These are phyloP conservation scores for Exophiala bonariae DNA, from an alignment of 2,329 filamentous ascomycete genomes.

Conservation along the genomic window DNA sequence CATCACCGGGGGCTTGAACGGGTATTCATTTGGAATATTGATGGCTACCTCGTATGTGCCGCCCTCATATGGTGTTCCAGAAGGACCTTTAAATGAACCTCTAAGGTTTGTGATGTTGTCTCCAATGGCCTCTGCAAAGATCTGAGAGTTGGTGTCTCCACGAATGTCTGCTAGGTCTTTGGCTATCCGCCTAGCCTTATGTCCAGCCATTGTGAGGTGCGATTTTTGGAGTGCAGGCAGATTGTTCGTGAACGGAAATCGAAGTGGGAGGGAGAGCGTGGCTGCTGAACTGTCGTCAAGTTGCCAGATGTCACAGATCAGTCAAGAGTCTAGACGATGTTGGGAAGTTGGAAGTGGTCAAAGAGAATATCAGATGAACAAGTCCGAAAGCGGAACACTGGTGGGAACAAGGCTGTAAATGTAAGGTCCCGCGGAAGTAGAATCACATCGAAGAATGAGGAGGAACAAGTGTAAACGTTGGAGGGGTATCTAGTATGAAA, in stretches of 20 bases:
- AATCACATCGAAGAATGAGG: constrained; percentile 19
- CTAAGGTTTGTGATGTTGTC: constrained; percentile 78
- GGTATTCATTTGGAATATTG: constrained; percentile 82
- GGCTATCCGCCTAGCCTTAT: constrained; percentile 56
- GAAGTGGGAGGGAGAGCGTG: not conserved
- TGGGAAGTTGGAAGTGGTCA: too few relatives aligned
- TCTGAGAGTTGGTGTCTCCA: constrained; percentile 71
- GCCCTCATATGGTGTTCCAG: constrained; percentile 90
- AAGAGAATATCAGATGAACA: not conserved
- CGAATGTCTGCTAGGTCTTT: constrained; percentile 52
- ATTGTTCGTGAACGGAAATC: not conserved
- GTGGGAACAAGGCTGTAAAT: not conserved
- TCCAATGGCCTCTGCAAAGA: constrained; percentile 65
- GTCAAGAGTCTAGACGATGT: not conserved
- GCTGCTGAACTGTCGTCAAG: not conserved
- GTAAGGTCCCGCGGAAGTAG: constrained; percentile 3
- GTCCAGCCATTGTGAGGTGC: constrained; percentile 49
- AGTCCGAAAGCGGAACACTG: not conserved
- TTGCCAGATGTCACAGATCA: too few relatives aligned
- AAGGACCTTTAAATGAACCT: constrained; percentile 81
- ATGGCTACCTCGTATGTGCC: constrained; percentile 83
- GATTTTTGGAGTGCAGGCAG: not conserved
- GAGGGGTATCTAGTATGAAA: constrained; percentile 2
- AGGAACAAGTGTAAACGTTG: too few relatives aligned
- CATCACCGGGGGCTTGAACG: constrained; percentile 90